A percentile compares a stretch with the other conserved stretches of the same genome.
These are phyloP conservation scores for Zymoseptoria tritici DNA, from an alignment of 2,329 filamentous ascomycete species.

Conservation along the genomic window DNA sequence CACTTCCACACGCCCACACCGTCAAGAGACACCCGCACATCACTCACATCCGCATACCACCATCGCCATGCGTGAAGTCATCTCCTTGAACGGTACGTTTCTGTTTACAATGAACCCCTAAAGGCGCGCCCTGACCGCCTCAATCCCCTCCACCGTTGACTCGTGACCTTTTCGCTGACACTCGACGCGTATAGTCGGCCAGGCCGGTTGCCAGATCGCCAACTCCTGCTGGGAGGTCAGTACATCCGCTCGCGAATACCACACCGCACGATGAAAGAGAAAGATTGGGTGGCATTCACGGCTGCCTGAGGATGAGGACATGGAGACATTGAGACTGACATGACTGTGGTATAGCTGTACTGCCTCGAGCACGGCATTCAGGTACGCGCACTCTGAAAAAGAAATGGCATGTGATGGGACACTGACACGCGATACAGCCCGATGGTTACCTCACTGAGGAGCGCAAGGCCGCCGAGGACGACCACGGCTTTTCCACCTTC, in stretches of 20 bases:
- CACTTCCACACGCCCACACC: conserved; percentile 6
- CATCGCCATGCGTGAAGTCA: conserved; percentile 93
- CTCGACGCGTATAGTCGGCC: conserved; percentile 69
- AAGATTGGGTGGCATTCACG: conserved; percentile 17
- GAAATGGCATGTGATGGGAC: neutral
- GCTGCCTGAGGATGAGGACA: conserved; percentile 22
- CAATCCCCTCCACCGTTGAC: neutral
- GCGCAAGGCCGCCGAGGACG: conserved; percentile 85
- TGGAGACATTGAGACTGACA: conserved; percentile 23
- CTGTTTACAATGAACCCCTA: conserved; percentile 19
- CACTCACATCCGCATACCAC: conserved; percentile 6
- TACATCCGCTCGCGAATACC: conserved; percentile 28
- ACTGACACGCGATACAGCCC: conserved; percentile 53
- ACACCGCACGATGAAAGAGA: conserved; percentile 3
- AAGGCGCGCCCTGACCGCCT: conserved; percentile 37
- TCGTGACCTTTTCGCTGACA: conserved; percentile 42
- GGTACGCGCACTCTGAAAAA: conserved; percentile 51
- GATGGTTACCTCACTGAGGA: conserved; percentile 98
- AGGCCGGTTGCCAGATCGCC: conserved; percentile 99
- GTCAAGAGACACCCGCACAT: conserved; percentile 16
- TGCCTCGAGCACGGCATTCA: conserved; percentile 99
- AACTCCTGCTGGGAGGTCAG: conserved; percentile 99
- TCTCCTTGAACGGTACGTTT: conserved; percentile 90
- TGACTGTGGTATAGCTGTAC: conserved; percentile 66
- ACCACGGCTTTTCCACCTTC: conserved; percentile 99